Percentiles rank a stretch among this genome's conserved stretches.
These are phyloP conservation scores for Apiospora saccharicola DNA, from an alignment of 2,329 filamentous ascomycete species.

Conservation along the genomic window DNA sequence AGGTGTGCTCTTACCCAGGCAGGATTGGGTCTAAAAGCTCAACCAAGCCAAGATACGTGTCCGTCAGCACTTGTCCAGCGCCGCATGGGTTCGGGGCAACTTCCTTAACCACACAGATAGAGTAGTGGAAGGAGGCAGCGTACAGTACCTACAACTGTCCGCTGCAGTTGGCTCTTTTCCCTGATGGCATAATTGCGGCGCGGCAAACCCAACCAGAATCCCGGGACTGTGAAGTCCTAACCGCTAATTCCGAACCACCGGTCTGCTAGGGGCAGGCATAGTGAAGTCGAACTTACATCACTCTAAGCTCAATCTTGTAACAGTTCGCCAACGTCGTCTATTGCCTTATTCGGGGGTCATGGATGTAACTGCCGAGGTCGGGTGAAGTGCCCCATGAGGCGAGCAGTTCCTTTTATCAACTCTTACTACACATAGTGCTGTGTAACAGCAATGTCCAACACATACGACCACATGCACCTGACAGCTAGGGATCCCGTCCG, in stretches of 20 bases:
- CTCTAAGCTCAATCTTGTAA: background rate
- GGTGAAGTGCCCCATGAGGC: background rate
- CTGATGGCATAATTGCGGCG: background rate
- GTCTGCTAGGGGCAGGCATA: background rate
- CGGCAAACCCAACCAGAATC: background rate
- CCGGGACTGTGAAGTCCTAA: background rate
- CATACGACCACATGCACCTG: slow-evolving; percentile 24
- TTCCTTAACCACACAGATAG: background rate
- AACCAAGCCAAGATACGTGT: background rate
- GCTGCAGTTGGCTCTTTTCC: background rate
- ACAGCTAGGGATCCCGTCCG: slow-evolving; percentile 26
- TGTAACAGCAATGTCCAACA: background rate
- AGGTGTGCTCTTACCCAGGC: background rate
- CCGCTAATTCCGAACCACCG: background rate
- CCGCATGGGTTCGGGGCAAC: background rate
- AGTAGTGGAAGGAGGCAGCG: too few species aligned
- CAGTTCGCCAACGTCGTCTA: background rate
- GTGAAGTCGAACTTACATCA: background rate
- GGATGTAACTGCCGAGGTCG: background rate
- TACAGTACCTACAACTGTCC: background rate
- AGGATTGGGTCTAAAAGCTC: background rate
- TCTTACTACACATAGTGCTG: too few species aligned
- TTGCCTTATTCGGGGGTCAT: background rate
- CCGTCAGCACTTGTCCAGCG: background rate
- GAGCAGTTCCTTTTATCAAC: too few species aligned